A percentile compares a stretch with the other conserved stretches of the same genome.
Conservation (phyloP, 768 basidiomycete species). For the Galerina marginata region DNA sequence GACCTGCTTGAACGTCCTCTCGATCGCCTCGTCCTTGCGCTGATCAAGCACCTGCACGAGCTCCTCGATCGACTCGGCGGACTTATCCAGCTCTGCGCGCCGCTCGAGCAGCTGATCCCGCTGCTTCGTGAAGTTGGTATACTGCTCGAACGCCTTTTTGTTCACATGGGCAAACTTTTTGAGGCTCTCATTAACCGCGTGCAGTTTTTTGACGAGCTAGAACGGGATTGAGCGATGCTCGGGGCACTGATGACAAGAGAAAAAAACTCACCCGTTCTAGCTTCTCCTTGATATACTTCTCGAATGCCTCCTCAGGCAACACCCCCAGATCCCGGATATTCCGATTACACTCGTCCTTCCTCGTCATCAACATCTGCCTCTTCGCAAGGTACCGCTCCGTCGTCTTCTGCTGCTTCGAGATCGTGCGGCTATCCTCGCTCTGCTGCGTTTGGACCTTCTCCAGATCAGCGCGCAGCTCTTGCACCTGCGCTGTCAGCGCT, state of each 20-base stretch:
- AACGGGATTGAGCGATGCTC: not conserved
- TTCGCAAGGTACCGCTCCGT: slow-evolving; percentile 95
- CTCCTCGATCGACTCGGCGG: slow-evolving; percentile 88
- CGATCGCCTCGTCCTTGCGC: slow-evolving; percentile 98
- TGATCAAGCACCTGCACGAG: slow-evolving; percentile 94
- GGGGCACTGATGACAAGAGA: not conserved
- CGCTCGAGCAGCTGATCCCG: slow-evolving; percentile 88
- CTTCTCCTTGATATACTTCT: slow-evolving; percentile 89
- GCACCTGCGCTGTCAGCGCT: slow-evolving; percentile 61
- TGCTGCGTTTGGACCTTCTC: slow-evolving; percentile 86
- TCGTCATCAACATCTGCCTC: slow-evolving; percentile 78
- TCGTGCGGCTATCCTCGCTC: slow-evolving; percentile 82
- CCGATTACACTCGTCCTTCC: slow-evolving; percentile 94
- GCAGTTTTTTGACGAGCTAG: slow-evolving; percentile 93
- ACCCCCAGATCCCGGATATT: slow-evolving; percentile 97
- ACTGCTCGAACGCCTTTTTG: slow-evolving; percentile 99
- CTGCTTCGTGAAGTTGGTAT: slow-evolving; percentile 97
- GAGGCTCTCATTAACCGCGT: slow-evolving; percentile 87
- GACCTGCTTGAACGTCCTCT: slow-evolving; percentile 97
- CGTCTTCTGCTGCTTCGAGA: slow-evolving; percentile 92
- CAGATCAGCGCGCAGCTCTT: slow-evolving; percentile 65
- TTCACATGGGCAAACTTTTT: slow-evolving; percentile 99
- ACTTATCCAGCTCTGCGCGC: slow-evolving; percentile 89
- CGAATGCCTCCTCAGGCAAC: slow-evolving; percentile 95
- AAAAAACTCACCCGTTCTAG: slow-evolving; percentile 74